These are phyloP conservation scores for Gaeumannomyces tritici DNA, from an alignment of 2,329 filamentous ascomycete genomes.

Conservation along the genomic window DNA sequence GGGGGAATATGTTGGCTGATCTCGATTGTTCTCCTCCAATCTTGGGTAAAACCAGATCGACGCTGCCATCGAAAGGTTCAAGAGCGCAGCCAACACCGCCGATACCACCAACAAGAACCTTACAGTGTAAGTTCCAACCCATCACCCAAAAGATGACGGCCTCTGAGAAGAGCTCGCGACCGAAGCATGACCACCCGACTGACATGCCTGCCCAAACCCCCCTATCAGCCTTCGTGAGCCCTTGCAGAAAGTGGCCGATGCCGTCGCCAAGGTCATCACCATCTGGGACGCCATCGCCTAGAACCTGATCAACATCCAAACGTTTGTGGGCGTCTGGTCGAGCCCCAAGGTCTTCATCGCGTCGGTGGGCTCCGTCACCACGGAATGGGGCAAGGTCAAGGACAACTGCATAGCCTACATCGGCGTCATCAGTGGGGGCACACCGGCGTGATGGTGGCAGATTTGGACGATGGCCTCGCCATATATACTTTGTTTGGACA, in stretches of 20 bases:
- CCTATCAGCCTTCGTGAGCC: background rate
- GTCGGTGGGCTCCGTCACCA: background rate
- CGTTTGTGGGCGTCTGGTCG: background rate
- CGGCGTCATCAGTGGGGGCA: background rate
- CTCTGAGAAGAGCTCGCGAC: background rate
- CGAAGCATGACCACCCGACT: background rate
- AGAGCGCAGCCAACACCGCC: background rate
- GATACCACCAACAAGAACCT: background rate
- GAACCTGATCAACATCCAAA: background rate
- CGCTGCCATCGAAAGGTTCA: background rate
- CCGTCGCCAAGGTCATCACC: background rate
- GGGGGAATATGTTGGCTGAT: background rate
- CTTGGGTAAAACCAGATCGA: background rate
- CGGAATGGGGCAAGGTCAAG: background rate
- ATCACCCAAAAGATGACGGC: background rate
- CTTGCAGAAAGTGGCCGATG: background rate
- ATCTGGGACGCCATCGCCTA: background rate
- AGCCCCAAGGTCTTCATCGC: background rate
- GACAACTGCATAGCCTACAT: background rate
- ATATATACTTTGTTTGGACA: background rate
- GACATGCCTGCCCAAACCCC: no score
- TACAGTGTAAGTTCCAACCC: background rate
- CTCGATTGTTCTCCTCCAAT: background rate
- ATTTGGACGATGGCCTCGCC: background rate
- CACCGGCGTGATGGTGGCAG: background rate